Evolutionary conservation across 139 green algal species (phyloP).

Genomic region (Chlorokybus atmophyticus): DNA sequence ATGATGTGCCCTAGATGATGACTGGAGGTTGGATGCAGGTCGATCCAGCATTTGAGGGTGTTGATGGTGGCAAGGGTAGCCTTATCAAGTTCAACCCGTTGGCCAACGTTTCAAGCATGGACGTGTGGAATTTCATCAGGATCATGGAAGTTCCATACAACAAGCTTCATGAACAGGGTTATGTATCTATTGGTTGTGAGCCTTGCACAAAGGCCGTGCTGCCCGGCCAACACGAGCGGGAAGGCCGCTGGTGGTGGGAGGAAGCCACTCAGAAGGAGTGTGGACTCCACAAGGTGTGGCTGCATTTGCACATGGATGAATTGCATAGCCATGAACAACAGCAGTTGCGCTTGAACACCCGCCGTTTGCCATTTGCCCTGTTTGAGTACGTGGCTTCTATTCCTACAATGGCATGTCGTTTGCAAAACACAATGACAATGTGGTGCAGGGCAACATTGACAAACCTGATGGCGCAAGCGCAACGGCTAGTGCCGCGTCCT

Average conservation of each 20-base stretch:
- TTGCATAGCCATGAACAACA: neutral
- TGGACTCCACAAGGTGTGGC: conserved; percentile 74
- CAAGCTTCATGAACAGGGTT: conserved; percentile 78
- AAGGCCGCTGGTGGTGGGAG: conserved; percentile 99
- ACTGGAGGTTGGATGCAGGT: conserved; percentile 34
- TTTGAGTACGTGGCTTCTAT: neutral
- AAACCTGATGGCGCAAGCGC: neutral
- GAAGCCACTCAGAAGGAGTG: conserved; percentile 84
- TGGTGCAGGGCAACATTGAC: neutral
- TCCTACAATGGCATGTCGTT: conserved; percentile 1
- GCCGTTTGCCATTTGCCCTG: neutral
- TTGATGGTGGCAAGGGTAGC: conserved; percentile 53
- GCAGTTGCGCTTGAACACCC: neutral
- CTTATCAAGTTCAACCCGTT: conserved; percentile 98
- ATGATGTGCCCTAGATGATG: neutral
- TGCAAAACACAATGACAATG: conserved; percentile 1
- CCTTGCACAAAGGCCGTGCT: conserved; percentile 88
- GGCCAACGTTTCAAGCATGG: conserved; percentile 64
- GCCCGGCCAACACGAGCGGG: conserved; percentile 89
- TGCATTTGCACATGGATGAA: no score
- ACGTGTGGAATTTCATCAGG: conserved; percentile 95
- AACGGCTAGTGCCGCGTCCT: neutral
- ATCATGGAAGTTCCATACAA: conserved; percentile 86
- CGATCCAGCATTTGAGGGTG: conserved; percentile 84
- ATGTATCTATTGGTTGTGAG: conserved; percentile 93